Percentiles rank a stretch among this genome's conserved stretches.
phyloP scores from a whole-genome alignment of 2,329 filamentous ascomycete species.

The Paramyrothecium sp. region DNA sequence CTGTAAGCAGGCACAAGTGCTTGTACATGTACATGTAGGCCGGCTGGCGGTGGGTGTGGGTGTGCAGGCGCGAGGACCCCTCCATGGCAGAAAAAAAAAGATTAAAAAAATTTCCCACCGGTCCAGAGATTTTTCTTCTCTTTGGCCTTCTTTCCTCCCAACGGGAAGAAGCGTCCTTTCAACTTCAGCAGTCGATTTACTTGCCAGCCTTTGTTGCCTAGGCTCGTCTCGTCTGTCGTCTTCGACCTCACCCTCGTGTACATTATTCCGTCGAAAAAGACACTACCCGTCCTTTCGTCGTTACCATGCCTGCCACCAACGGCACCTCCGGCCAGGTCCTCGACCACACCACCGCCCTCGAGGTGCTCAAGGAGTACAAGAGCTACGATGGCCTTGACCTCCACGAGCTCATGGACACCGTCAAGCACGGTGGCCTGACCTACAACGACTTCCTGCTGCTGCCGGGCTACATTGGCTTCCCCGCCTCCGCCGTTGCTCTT shows the following conservation, averaged over 20 bases:
- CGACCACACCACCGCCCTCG: slow-evolving; percentile 73
- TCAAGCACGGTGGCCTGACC: slow-evolving; percentile 87
- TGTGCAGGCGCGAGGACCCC: background rate
- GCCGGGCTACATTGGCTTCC: slow-evolving; percentile 97
- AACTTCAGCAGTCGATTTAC: slow-evolving; percentile 33
- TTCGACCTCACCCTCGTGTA: slow-evolving; percentile 39
- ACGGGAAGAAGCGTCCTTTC: slow-evolving; percentile 52
- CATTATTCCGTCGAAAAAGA: slow-evolving; percentile 7
- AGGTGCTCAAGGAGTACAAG: slow-evolving; percentile 79
- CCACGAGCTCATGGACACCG: slow-evolving; percentile 84
- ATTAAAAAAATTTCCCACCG: slow-evolving; percentile 41
- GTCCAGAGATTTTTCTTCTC: slow-evolving; percentile 30
- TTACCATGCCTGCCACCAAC: slow-evolving; percentile 65
- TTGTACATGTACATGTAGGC: background rate
- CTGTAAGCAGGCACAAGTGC: background rate
- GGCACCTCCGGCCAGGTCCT: slow-evolving; percentile 58
- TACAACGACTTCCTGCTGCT: slow-evolving; percentile 99
- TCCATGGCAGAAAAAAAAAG: slow-evolving; percentile 2
- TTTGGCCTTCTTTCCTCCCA: slow-evolving; percentile 45
- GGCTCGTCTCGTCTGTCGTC: slow-evolving; percentile 24
- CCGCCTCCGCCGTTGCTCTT: slow-evolving; percentile 82
- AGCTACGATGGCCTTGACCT: slow-evolving; percentile 83
- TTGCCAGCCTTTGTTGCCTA: slow-evolving; percentile 25
- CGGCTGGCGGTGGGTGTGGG: background rate
- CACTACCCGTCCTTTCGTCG: slow-evolving; percentile 19